phyloP scores from a whole-genome alignment of 495 filamentous ascomycete species.

The Trichoderma reesei region DNA sequence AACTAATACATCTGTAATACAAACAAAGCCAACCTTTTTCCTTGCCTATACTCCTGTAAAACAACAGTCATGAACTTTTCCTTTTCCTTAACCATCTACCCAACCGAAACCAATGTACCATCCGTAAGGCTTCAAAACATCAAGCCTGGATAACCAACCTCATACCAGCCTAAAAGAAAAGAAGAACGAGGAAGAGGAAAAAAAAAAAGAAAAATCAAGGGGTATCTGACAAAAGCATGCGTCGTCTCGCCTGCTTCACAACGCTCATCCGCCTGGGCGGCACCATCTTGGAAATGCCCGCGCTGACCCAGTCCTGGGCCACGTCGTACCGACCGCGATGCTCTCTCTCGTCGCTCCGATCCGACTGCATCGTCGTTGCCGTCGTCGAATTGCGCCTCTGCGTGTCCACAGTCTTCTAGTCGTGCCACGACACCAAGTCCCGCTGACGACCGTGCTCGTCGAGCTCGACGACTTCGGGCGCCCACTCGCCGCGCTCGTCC shows the following conservation, averaged over 20 bases:
- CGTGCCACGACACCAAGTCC: slow-evolving; percentile 36
- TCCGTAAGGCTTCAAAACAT: too few relatives aligned
- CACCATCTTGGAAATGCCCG: background rate
- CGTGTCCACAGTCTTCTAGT: slow-evolving; percentile 10
- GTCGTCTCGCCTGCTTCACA: background rate
- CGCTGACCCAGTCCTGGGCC: background rate
- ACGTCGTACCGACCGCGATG: background rate
- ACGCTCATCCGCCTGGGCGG: background rate
- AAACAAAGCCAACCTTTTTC: too few relatives aligned
- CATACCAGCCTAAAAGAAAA: background rate
- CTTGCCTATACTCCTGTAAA: too few relatives aligned
- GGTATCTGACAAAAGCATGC: background rate
- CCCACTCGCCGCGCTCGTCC: slow-evolving; percentile 79
- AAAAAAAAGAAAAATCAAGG: background rate
- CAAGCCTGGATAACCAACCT: background rate
- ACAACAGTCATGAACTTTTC: too few relatives aligned
- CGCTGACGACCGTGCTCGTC: slow-evolving; percentile 40
- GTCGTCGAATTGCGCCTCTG: background rate
- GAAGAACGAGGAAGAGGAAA: background rate
- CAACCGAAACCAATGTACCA: too few relatives aligned
- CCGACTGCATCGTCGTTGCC: background rate
- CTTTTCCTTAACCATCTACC: too few relatives aligned
- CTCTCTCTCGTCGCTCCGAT: background rate
- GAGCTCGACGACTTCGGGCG: slow-evolving; percentile 71
- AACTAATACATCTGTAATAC: too few relatives aligned